A percentile compares a stretch with the other conserved stretches of the same genome.
Conservation (phyloP, 768 basidiomycete species). For the Tulasnella sp. region DNA sequence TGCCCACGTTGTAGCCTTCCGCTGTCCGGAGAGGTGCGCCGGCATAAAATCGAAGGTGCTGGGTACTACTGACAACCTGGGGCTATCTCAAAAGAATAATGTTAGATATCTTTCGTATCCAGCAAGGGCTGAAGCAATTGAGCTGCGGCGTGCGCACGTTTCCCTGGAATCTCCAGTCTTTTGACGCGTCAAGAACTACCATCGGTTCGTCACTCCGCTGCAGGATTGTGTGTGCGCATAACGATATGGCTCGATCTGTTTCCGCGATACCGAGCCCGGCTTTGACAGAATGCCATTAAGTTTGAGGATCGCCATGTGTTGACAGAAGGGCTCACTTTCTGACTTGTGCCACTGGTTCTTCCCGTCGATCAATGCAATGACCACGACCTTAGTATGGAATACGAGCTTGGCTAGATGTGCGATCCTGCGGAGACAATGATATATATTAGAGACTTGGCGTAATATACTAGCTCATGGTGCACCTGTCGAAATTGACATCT, state of each 20-base stretch:
- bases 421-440: slow-evolving; percentile 39
- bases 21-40: slow-evolving; percentile 82
- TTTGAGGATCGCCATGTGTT: not conserved
- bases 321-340: slow-evolving; percentile 52
- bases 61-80: slow-evolving; percentile 53
- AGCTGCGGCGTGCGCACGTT: too few relatives aligned
- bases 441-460: slow-evolving; percentile 6
- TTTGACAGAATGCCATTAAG: slow-evolving; percentile 23
- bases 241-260: slow-evolving; percentile 50
- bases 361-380: slow-evolving; percentile 71
- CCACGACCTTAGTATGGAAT: slow-evolving; percentile 78
- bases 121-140: too few relatives aligned
- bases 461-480: slow-evolving; percentile 30
- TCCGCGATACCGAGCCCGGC: slow-evolving; percentile 39
- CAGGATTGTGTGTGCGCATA: slow-evolving; percentile 76
- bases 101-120: too few relatives aligned
- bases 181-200: slow-evolving; percentile 63
- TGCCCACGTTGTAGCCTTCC: slow-evolving; percentile 77
- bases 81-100: slow-evolving; percentile 50
- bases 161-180: slow-evolving; percentile 81
- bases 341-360: slow-evolving; percentile 90
- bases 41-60: slow-evolving; percentile 76
- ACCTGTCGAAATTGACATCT: slow-evolving; percentile 77
- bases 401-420: slow-evolving; percentile 88
- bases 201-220: slow-evolving; percentile 79